A percentile compares a stretch with the other conserved stretches of the same genome.
These are phyloP conservation scores for Globisporangium irregulare DNA, from an alignment of 352 stramenopile genomes.

Conservation along the genomic window DNA sequence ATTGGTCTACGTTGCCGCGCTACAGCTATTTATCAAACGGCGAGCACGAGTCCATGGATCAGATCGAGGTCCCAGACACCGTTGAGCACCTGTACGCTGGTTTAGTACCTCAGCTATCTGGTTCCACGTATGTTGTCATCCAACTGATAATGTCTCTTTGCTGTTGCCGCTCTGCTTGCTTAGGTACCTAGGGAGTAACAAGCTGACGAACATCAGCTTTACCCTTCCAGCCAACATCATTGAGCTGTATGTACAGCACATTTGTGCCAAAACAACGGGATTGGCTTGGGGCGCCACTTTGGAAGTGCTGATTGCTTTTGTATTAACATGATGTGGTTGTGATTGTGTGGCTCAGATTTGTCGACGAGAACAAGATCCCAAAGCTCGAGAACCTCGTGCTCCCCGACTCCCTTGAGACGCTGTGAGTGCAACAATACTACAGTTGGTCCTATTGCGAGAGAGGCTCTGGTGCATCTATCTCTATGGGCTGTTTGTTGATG, in stretches of 20 bases:
- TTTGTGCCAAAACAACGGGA: background rate
- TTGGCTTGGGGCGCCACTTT: background rate
- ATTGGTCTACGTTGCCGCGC: background rate
- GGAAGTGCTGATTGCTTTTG: background rate
- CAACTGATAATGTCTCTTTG: no score
- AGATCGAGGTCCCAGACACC: background rate
- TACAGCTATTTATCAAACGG: background rate
- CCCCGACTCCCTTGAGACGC: constrained; percentile 33
- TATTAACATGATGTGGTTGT: background rate
- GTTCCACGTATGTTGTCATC: no score
- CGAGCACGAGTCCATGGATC: background rate
- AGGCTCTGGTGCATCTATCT: no score
- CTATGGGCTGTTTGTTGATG: background rate
- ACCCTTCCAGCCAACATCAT: background rate
- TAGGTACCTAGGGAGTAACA: constrained; percentile 1
- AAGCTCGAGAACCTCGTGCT: constrained; percentile 42
- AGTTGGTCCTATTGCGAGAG: background rate
- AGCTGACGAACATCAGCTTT: constrained; percentile 4
- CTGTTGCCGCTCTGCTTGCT: no score
- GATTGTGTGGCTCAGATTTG: background rate
- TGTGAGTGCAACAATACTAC: constrained; percentile 15
- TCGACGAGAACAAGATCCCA: constrained; percentile 38
- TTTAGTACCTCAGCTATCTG: no score
- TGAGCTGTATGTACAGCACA: background rate
- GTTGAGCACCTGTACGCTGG: background rate